Evolutionary conservation across 805 yeast genomes (phyloP), one percentile per base, ranked within the genome.

Genomic region (Wickerhamomyces alni): DNA sequence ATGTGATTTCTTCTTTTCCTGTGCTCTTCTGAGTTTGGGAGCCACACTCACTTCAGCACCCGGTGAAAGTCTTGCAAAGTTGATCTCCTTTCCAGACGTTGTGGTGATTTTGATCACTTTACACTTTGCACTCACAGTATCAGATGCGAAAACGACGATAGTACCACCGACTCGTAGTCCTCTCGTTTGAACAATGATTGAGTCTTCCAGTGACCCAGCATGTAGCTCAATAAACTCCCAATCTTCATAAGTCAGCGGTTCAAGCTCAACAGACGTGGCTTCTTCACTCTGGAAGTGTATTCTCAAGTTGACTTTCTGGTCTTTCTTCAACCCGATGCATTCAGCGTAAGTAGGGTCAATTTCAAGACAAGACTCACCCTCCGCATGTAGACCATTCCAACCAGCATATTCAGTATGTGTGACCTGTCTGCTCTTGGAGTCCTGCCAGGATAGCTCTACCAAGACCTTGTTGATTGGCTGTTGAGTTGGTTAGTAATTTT

Each of bases 141-240:
- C 69, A 7, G 81, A 72, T 1, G 95, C 84, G 52, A 77, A 87
- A 3, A 89, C 82, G 6, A 83, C 72, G 36, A 89, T 62, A 2
- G 66, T 61, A 46, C 81, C 88, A 34, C 69, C 66, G 16, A 70
- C 36, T 0, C 78, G 66, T 1, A 88, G 83, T 36, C 89, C 82
- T 42, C 97, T 67, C 1, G 94, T 79, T 56, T 91, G 97, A 40
- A 80, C 76, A 27, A 91, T 63, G 50, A 89, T 70, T 46, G 75
- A 75, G 34, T 78, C 75, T 55, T 91, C 97, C 19, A 91, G 71
- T 31, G 70, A 74, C 22, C 73, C 77, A 2, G 95, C 91, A 58
- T 91, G 85, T 3, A 83, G 60, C 54, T 89, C 96, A 3, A 88
- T 84, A 21, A 86, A 65, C 48, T 89, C 97, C 97, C 97, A 91